Base-by-base conservation (phyloP, 176 grass and related monocot genomes). In the Saccharum officinarum region DNA sequence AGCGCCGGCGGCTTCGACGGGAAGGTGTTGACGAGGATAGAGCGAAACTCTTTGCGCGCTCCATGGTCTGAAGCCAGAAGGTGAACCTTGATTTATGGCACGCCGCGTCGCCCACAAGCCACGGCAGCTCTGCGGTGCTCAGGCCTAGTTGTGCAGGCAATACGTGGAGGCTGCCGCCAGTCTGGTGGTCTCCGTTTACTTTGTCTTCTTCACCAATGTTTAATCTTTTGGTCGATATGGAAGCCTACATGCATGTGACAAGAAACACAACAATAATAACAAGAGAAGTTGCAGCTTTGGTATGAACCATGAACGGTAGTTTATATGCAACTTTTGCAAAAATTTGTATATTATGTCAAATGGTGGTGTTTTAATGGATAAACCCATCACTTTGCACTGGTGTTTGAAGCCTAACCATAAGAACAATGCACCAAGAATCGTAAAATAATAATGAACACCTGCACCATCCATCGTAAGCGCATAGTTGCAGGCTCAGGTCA, bases 11-110 rank as follows among this genome's bases (percentile, higher is more conserved):
- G 15, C 70, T 42, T 92, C 89, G 17, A 68, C 69, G 91, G n/a
- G 84, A 98, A 98, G 52, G 87, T 92, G 86, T 95, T 98, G 87
- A 91, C 82, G 67, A 98, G 73, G 68, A 98, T 86, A 64, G 73
- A 73, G 65, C 74, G 62, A 98, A 26, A 17, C 44, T 63, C 85
- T 60, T 93, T 1, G 69, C 80, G 0, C 91, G 85, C 6, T 90
- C 77, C 23, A 95, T 83, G 57, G 76, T 90, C 70, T 40, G 69
- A 26, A 87, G 88, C 95, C 95, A 98, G 89, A 95, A 92, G 20
- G 71, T 9, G 72, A 95, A 95, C 78, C 95, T 91, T 10, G 85
- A 88, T 49, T 59, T 88, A 54, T 81, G 89, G 41, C 83, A 73
- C 1, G 88, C 76, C 1, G 61, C 39, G 80, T 88, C 80, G 18